Conservation (phyloP, 768 basidiomycete genomes). For the Asterophora lycoperdoides region DNA sequence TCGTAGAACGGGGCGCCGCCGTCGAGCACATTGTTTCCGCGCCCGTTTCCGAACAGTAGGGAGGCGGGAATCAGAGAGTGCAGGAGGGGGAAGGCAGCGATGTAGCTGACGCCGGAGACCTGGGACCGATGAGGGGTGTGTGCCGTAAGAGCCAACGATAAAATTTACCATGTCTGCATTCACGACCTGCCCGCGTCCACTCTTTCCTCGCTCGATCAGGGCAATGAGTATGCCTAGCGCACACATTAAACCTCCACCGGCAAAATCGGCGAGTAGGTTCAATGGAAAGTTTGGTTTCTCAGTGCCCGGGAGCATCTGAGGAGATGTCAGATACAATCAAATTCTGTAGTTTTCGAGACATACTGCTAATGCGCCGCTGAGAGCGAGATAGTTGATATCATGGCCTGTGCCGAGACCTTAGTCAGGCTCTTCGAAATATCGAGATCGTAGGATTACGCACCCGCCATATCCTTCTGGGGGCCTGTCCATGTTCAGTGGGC, state of each 20-base stretch:
- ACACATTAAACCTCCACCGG: slow-evolving; percentile 73
- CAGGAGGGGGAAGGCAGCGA: slow-evolving; percentile 69
- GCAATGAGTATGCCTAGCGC: slow-evolving; percentile 73
- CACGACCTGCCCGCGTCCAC: slow-evolving; percentile 70
- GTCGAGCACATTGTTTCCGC: slow-evolving; percentile 63
- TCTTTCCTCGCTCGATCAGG: slow-evolving; percentile 59
- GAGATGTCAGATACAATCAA: not conserved
- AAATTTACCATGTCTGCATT: slow-evolving; percentile 66
- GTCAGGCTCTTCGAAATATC: not conserved
- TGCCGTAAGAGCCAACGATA: not conserved
- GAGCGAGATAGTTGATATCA: slow-evolving; percentile 80
- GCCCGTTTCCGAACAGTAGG: slow-evolving; percentile 34
- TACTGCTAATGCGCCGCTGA: slow-evolving; percentile 72
- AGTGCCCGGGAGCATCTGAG: slow-evolving; percentile 63
- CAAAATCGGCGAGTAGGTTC: slow-evolving; percentile 80
- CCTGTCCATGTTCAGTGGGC: slow-evolving; percentile 37
- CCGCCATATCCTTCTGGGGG: slow-evolving; percentile 71
- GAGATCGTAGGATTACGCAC: slow-evolving; percentile 29
- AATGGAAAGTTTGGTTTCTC: slow-evolving; percentile 69
- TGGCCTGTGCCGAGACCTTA: slow-evolving; percentile 46
- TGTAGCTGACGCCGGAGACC: slow-evolving; percentile 77
- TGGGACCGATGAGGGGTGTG: slow-evolving; percentile 22
- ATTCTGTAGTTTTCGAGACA: slow-evolving; percentile 5
- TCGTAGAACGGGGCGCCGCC: slow-evolving; percentile 78
- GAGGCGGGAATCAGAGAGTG: slow-evolving; percentile 34